Evolutionary conservation across 345 rosid genomes (phyloP), one percentile per base, ranked within the genome.

Genomic region (Syzygium aqueum): DNA sequence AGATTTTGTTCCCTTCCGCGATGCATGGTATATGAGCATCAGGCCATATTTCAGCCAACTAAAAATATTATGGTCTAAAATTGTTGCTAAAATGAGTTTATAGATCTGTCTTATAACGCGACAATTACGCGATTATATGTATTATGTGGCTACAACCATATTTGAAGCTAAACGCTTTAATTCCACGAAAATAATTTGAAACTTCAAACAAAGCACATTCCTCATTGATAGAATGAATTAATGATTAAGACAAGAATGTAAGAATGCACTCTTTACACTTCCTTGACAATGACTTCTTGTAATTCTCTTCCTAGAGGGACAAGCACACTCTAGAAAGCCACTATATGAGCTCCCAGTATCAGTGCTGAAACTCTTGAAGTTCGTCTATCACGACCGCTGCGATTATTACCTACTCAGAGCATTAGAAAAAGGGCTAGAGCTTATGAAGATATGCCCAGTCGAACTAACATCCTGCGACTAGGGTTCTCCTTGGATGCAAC

Each of bases 311-410:
- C 80, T 52, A 33, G 40, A 85, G 51, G n/a, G 21, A n/a, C 65
- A 59, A 49, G 17, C 51, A 27, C 57, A 63, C 30, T 51, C 51
- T 46, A 16, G 16, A n/a, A 57, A 46, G 46, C 43, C 49, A 49
- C 16, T 30, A 61, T 7, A 12, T n/a, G 67, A 61, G 16, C 33
- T 5, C 16, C n/a, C 73, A n/a, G 33, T 13, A 61, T n/a, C 73
- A n/a, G 73, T n/a, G 4, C 73, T 0, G 3, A 59, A 59, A 59
- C 6, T 59, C 3, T 11, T 12, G 16, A 59, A 61, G 4, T n/a
- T 61, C 4, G 2, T 13, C 73, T 3, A 3, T 57, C 11, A n/a
- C 27, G 28, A 56, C 0, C 1, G 6, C 6, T 1, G 1, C 0
- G n/a, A 56, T 56, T 8, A 23, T 56, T 23, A 12, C n/a, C 61